These are phyloP conservation scores for Turritis glabra DNA, from an alignment of 345 rosid genomes.

Conservation along the genomic window DNA sequence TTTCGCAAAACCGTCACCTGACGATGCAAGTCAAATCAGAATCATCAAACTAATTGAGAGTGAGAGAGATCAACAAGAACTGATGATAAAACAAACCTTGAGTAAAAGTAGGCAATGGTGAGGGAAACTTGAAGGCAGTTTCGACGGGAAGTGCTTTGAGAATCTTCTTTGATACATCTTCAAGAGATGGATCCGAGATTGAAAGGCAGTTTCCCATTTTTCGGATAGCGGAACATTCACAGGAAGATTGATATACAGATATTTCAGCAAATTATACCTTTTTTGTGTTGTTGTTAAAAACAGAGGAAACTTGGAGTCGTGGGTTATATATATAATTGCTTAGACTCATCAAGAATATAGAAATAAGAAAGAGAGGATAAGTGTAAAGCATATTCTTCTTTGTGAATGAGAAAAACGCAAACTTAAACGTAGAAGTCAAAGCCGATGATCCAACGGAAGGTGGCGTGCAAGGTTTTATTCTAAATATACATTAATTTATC, in stretches of 20 bases:
- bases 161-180: constrained; percentile 33
- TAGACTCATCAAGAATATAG: constrained; percentile 10
- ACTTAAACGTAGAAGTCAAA: constrained; percentile 40
- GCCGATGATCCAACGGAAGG: constrained; percentile 3
- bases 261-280: neutral
- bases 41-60: neutral
- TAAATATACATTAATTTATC: constrained; percentile 11
- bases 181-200: constrained; percentile 5
- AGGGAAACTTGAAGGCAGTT: constrained; percentile 58
- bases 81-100: constrained; percentile 41
- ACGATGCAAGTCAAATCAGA: constrained; percentile 3
- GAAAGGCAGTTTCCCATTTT: constrained; percentile 44
- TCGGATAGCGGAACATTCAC: neutral
- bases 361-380: constrained; percentile 30
- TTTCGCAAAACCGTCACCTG: constrained; percentile 62
- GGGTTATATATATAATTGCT: constrained; percentile 12
- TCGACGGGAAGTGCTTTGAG: constrained; percentile 51
- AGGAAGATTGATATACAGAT: constrained; percentile 13
- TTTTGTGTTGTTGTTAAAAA: neutral
- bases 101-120: constrained; percentile 59
- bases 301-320: constrained; percentile 20
- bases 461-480: constrained; percentile 38
- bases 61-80: neutral
- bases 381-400: constrained; percentile 34
- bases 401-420: constrained; percentile 23